phyloP scores from a whole-genome alignment of 805 yeast genomes.

The Groenewaldozyma salmanticensis region DNA sequence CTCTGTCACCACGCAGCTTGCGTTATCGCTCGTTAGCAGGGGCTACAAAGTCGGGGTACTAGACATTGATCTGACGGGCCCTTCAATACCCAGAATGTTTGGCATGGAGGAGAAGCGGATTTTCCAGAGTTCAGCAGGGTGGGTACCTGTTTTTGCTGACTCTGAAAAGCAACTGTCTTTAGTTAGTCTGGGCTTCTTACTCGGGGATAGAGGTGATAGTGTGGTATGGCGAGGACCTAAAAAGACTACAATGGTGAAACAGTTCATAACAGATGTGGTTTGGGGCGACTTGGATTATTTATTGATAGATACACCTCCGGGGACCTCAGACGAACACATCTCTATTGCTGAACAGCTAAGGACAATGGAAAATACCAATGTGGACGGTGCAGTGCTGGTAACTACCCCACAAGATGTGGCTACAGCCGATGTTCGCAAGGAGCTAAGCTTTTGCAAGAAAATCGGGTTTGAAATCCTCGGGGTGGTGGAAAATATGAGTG shows the following conservation, averaged over 20 bases:
- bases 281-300: conserved; percentile 80
- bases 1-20: conserved; percentile 89
- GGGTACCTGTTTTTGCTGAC: conserved; percentile 77
- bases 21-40: conserved; percentile 60
- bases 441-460: conserved; percentile 82
- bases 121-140: conserved; percentile 71
- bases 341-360: conserved; percentile 85
- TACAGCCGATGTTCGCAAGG: conserved; percentile 89
- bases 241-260: conserved; percentile 95
- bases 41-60: conserved; percentile 86
- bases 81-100: conserved; percentile 93
- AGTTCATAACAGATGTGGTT: conserved; percentile 78
- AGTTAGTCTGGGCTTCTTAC: conserved; percentile 82
- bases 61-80: conserved; percentile 94
- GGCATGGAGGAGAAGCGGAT: conserved; percentile 76
- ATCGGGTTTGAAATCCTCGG: conserved; percentile 77
- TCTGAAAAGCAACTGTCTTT: conserved; percentile 42
- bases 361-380: conserved; percentile 25
- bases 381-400: conserved; percentile 88
- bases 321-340: conserved; percentile 96
- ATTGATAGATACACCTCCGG: conserved; percentile 96
- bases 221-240: conserved; percentile 99
- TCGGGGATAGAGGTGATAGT: conserved; percentile 75
- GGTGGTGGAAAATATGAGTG: conserved; percentile 92
- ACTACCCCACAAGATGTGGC: conserved; percentile 96